Evolutionary conservation across 2,329 filamentous ascomycete genomes (phyloP).

Genomic region (Purpureocillium takamizusanense): DNA sequence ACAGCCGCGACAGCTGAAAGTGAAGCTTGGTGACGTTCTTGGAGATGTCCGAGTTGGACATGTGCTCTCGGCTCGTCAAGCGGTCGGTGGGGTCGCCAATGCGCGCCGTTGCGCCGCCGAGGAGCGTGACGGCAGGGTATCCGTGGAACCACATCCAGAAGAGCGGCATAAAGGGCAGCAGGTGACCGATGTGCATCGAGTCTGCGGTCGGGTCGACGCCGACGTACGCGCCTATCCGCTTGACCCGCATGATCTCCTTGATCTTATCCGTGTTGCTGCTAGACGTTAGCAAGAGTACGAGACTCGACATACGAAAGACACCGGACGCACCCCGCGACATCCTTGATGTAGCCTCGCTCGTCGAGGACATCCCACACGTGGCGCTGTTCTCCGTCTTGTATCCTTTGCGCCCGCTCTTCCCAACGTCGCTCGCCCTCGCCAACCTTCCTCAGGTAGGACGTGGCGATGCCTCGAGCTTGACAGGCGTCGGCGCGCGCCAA

Average conservation of each 20-base stretch:
- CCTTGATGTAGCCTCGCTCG: constrained; percentile 65
- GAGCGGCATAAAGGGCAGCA: constrained; percentile 73
- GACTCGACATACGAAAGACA: constrained; percentile 9
- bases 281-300: constrained; percentile 4
- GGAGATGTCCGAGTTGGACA: constrained; percentile 41
- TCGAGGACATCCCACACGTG: constrained; percentile 57
- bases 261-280: constrained; percentile 40
- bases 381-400: constrained; percentile 38
- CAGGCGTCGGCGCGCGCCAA: constrained; percentile 12
- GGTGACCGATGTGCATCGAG: constrained; percentile 72
- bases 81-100: constrained; percentile 73
- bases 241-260: constrained; percentile 52
- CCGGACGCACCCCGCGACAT: constrained; percentile 60
- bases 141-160: constrained; percentile 80
- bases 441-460: constrained; percentile 34
- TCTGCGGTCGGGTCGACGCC: constrained; percentile 75
- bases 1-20: constrained; percentile 62
- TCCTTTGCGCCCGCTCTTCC: constrained; percentile 34
- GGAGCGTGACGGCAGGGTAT: constrained; percentile 55
- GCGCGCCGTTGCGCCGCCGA: constrained; percentile 68
- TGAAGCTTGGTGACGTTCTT: constrained; percentile 62
- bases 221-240: constrained; percentile 66
- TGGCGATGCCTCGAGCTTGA: constrained; percentile 26
- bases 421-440: constrained; percentile 34
- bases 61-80: constrained; percentile 47